Conservation (phyloP, 345 rosid species). For the Acer campestre region DNA sequence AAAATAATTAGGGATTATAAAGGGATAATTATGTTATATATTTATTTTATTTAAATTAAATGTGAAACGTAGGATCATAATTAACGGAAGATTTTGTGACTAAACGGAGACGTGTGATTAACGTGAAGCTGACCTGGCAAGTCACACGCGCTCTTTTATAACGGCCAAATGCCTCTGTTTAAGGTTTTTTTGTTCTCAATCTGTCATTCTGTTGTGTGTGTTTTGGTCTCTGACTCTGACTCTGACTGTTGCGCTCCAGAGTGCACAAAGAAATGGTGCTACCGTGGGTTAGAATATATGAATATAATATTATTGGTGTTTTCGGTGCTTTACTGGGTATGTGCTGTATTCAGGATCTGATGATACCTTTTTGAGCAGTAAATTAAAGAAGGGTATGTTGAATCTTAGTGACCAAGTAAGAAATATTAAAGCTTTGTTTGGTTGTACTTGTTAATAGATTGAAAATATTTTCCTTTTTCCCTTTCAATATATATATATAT, state of each 20-base stretch:
- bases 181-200: not conserved
- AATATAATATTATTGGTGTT: too few species aligned
- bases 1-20: not conserved
- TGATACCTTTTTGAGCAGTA: not conserved
- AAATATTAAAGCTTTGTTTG: not conserved
- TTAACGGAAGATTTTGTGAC: not conserved
- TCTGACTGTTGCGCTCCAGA: too few species aligned
- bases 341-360: not conserved
- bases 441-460: too few species aligned
- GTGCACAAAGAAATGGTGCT: not conserved
- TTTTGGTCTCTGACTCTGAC: too few species aligned
- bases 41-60: not conserved
- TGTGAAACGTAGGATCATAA: not conserved
- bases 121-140: constrained; percentile 28
- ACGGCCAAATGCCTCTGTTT: constrained; percentile 20
- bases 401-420: not conserved
- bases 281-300: not conserved
- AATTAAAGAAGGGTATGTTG: not conserved
- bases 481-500: too few species aligned
- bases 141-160: constrained; percentile 22
- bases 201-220: not conserved
- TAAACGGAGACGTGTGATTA: constrained; percentile 21
- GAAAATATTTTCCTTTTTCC: too few species aligned
- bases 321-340: not conserved
- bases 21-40: not conserved